A percentile compares a stretch with the other conserved stretches of the same genome.
Conservation (phyloP, 139 green algal genomes). For the Chlamydomonas sp. region DNA sequence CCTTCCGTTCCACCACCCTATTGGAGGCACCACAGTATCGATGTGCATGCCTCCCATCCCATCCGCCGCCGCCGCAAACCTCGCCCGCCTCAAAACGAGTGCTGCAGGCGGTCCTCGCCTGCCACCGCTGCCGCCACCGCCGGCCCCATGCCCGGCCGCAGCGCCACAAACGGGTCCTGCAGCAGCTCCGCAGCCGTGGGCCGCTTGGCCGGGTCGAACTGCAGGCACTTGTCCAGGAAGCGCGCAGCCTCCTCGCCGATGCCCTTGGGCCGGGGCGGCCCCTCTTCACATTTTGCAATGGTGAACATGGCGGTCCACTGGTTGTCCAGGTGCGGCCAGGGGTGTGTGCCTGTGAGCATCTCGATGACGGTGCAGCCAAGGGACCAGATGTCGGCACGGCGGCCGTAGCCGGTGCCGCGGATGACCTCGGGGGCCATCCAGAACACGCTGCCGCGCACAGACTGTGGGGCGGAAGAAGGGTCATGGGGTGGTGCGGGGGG, state of each 20-base stretch:
- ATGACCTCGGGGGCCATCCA: conserved; percentile 97
- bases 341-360: conserved; percentile 91
- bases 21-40: no score
- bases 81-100: conserved; percentile 36
- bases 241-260: conserved; percentile 76
- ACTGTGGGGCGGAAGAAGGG: conserved; percentile 41
- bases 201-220: conserved; percentile 69
- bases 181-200: conserved; percentile 65
- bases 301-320: conserved; percentile 85
- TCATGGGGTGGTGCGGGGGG: neutral
- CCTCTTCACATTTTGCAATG: conserved; percentile 79
- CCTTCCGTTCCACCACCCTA: no score
- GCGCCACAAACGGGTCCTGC: conserved; percentile 42
- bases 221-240: conserved; percentile 82
- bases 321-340: conserved; percentile 66
- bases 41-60: no score
- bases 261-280: conserved; percentile 75
- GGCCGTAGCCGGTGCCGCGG: conserved; percentile 55
- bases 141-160: neutral
- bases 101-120: conserved; percentile 28
- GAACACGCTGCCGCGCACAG: conserved; percentile 91
- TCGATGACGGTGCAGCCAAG: conserved; percentile 97
- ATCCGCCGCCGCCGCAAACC: no score
- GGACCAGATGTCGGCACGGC: conserved; percentile 95
- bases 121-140: neutral